These are phyloP conservation scores for Thelephora ganbajun DNA, from an alignment of 768 basidiomycete species.

Conservation along the genomic window DNA sequence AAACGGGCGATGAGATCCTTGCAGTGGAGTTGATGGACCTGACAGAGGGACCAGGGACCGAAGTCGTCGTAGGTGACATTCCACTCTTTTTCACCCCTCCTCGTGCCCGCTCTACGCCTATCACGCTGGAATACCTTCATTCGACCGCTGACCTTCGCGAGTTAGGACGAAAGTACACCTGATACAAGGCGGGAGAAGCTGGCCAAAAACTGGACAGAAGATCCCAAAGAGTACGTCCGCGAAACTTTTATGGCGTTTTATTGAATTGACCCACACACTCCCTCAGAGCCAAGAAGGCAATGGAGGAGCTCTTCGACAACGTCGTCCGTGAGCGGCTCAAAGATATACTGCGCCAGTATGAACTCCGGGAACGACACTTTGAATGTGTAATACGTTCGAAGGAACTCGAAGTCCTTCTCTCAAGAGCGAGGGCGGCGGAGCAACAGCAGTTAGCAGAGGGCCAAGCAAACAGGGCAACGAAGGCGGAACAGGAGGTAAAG, in stretches of 20 bases:
- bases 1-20: conserved; percentile 79
- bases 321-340: conserved; percentile 81
- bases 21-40: conserved; percentile 88
- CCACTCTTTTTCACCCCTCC: neutral
- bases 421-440: conserved; percentile 77
- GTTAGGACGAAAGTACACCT: conserved; percentile 43
- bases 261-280: neutral
- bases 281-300: conserved; percentile 50
- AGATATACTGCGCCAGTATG: conserved; percentile 76
- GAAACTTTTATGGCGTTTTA: neutral
- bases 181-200: conserved; percentile 55
- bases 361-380: conserved; percentile 83
- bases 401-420: conserved; percentile 78
- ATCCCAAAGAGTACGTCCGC: conserved; percentile 52
- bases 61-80: conserved; percentile 36
- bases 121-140: too few species aligned
- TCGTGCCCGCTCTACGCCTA: too few species aligned
- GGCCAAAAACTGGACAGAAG: conserved; percentile 70
- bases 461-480: conserved; percentile 55
- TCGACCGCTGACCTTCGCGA: conserved; percentile 5
- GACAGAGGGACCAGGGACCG: conserved; percentile 50
- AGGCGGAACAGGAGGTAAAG: conserved; percentile 63
- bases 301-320: conserved; percentile 72
- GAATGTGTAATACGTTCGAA: conserved; percentile 88
- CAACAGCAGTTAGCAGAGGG: conserved; percentile 73